A percentile compares a stretch with the other conserved stretches of the same genome.
Evolutionary conservation across 2,329 filamentous ascomycete species (phyloP).

Genomic region (Thyridium curvatum): DNA sequence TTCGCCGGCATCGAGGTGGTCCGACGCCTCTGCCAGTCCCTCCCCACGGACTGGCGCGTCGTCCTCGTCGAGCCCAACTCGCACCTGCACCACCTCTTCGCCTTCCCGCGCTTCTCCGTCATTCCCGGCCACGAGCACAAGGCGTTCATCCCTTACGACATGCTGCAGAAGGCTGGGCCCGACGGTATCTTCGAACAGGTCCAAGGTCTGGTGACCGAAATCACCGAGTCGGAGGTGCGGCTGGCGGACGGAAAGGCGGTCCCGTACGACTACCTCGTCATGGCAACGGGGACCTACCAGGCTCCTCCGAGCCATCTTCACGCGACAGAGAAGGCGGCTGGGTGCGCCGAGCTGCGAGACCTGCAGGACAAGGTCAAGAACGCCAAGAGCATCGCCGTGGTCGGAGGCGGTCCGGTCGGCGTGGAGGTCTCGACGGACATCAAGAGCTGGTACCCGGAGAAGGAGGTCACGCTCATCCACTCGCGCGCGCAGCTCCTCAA

Average conservation of each 20-base stretch:
- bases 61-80: constrained; percentile 53
- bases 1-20: constrained; percentile 48
- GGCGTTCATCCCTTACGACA: constrained; percentile 54
- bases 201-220: too few relatives aligned
- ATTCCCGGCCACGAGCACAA: constrained; percentile 48
- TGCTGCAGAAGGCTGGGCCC: constrained; percentile 22
- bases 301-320: constrained; percentile 40
- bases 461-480: constrained; percentile 51
- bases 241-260: constrained; percentile 29
- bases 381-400: constrained; percentile 37
- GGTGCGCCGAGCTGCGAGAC: constrained; percentile 31
- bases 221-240: too few relatives aligned
- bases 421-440: constrained; percentile 56
- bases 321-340: constrained; percentile 32
- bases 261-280: constrained; percentile 47
- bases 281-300: constrained; percentile 48
- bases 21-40: constrained; percentile 35
- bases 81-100: constrained; percentile 56
- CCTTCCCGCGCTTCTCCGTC: constrained; percentile 53
- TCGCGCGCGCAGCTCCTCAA: constrained; percentile 47
- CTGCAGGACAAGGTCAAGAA: constrained; percentile 39
- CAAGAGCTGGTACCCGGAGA: constrained; percentile 48
- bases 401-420: constrained; percentile 56
- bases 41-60: constrained; percentile 44
- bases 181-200: too few relatives aligned